Percentiles rank a stretch among this genome's conserved stretches.
Conservation (phyloP, 345 rosid genomes). For the Hibiscus tridactylites region DNA sequence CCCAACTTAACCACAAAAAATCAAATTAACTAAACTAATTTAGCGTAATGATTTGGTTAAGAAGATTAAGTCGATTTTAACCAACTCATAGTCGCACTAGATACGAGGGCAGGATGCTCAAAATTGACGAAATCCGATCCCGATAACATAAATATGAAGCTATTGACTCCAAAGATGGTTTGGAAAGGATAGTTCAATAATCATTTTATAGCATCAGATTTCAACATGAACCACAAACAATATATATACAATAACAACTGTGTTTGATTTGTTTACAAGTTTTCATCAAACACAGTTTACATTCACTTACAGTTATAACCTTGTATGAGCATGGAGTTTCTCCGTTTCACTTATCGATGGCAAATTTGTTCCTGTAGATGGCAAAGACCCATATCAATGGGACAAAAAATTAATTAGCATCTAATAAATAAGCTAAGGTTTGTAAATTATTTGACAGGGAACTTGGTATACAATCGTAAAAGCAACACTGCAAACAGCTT, state of each 20-base stretch:
- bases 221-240: slow-evolving; percentile 2
- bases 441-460: background rate
- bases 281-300: background rate
- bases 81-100: background rate
- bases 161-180: background rate
- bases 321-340: background rate
- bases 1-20: too few species aligned
- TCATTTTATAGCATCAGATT: background rate
- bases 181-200: background rate
- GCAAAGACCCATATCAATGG: background rate
- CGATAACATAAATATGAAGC: background rate
- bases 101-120: background rate
- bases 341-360: slow-evolving; percentile 6
- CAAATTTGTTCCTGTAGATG: slow-evolving; percentile 21
- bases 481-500: background rate
- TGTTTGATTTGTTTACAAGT: background rate
- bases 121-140: background rate
- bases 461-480: background rate
- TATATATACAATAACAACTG: background rate
- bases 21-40: too few species aligned
- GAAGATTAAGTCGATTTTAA: background rate
- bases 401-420: slow-evolving; percentile 14
- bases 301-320: background rate
- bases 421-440: background rate
- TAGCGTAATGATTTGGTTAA: background rate